Evolutionary conservation across 2,329 filamentous ascomycete species (phyloP), one percentile per base, ranked within the genome.

Genomic region (Cryphonectria parasitica): DNA sequence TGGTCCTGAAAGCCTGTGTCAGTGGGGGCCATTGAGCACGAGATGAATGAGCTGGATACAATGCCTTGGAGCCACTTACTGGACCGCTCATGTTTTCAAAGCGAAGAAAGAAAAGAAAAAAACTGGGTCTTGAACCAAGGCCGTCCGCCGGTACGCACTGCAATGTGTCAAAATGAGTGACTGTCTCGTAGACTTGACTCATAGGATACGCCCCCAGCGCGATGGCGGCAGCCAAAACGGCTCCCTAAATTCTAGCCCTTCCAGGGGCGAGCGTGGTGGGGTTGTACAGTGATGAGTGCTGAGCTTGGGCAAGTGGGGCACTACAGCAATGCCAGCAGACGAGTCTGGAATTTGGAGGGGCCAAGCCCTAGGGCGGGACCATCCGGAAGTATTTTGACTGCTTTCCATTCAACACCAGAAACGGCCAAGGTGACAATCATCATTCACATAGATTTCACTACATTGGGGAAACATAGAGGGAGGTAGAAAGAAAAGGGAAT

Each of bases 1-100:
- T 71, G 68, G 65, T 72, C 68, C 71, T 72, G 71, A 31, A 69
- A 64, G 22, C 73, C 78, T 78, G 76, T 78, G 80, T 82, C 84
- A 76, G 49, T 71, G 66, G 58, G 64, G 49, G 65, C 56, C 73
- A 67, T 71, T 69, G 64, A 71, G 71, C 65, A 49, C 34, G 25
- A 66, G 67, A 43, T 36, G n/a, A 58, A 58, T 49, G 49, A 56
- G 62, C 60, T 49, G 52, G 64, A 65, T 66, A 5, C 41, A n/a
- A 62, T 54, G 52, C n/a, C 39, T 69, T 45, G 63, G 41, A 45
- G 69, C 61, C 64, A 71, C 71, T 71, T 54, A 72, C 71, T 66
- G 66, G 66, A 25, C 69, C 71, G 67, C 54, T 71, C 71, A 72
- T 72, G 49, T 68, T 72, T 72, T 70, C 52, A 49, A 28, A 41